These are phyloP conservation scores for Silene noctiflora DNA, from an alignment of 179 eudicot species.

Conservation along the genomic window DNA sequence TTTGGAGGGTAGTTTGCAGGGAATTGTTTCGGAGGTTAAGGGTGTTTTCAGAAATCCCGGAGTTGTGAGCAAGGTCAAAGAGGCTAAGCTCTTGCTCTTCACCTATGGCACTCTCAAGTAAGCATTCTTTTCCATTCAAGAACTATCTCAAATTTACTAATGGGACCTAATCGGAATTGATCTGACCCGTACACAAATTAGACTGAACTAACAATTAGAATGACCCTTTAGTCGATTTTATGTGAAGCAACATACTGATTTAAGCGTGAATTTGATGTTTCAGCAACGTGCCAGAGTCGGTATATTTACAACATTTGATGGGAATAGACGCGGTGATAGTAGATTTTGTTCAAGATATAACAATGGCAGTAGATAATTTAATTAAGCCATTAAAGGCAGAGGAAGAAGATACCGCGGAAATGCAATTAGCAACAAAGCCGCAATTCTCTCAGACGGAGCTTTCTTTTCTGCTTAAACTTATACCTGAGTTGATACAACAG, in stretches of 20 bases:
- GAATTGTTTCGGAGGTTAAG: slow-evolving; percentile 83
- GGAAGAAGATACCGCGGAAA: slow-evolving; percentile 24
- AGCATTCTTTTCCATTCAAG: slow-evolving; percentile 13
- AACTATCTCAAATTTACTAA: too few species aligned
- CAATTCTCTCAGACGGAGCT: slow-evolving; percentile 75
- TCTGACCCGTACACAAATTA: too few species aligned
- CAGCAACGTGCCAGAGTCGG: slow-evolving; percentile 44
- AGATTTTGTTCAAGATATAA: slow-evolving; percentile 74
- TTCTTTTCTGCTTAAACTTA: slow-evolving; percentile 74
- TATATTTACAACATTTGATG: slow-evolving; percentile 62
- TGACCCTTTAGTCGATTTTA: not conserved
- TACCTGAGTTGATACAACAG: slow-evolving; percentile 71
- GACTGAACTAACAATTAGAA: too few species aligned
- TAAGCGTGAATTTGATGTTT: not conserved
- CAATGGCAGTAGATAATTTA: slow-evolving; percentile 57
- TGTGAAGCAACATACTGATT: not conserved
- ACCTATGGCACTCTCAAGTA: slow-evolving; percentile 89
- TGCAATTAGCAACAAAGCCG: slow-evolving; percentile 41
- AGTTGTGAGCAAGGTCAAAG: slow-evolving; percentile 64
- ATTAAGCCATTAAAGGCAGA: slow-evolving; percentile 35
- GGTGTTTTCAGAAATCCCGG: slow-evolving; percentile 71
- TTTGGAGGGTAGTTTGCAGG: slow-evolving; percentile 72
- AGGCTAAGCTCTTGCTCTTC: slow-evolving; percentile 55
- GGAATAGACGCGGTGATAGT: slow-evolving; percentile 88
- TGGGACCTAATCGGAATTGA: not conserved